Conservation (phyloP, 768 basidiomycete species). For the Paxillus rubicundulus region DNA sequence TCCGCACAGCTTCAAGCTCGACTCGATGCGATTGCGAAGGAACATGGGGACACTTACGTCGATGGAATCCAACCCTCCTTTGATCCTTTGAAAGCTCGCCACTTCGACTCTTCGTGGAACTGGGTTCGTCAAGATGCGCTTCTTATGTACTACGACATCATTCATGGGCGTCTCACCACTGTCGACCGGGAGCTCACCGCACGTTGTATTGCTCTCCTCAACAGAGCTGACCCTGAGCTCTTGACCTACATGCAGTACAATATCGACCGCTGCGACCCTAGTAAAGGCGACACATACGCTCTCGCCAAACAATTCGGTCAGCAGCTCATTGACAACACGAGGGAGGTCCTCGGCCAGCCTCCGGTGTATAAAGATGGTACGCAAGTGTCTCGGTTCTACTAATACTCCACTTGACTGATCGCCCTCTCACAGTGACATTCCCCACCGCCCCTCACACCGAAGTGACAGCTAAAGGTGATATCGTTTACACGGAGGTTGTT, state of each 20-base stretch:
- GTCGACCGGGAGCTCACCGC: conserved; percentile 97
- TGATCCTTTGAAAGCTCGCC: conserved; percentile 93
- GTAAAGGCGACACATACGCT: conserved; percentile 85
- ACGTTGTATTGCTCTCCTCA: conserved; percentile 95
- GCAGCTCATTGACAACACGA: conserved; percentile 90
- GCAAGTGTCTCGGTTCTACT: conserved; percentile 25
- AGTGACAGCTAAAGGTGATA: conserved; percentile 90
- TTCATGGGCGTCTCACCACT: conserved; percentile 90
- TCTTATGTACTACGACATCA: conserved; percentile 97
- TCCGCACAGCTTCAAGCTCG: conserved; percentile 71
- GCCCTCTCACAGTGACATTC: conserved; percentile 74
- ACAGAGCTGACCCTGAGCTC: conserved; percentile 92
- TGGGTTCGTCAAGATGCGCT: conserved; percentile 98
- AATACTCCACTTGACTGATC: not conserved
- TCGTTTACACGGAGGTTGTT: conserved; percentile 91
- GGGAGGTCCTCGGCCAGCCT: conserved; percentile 76
- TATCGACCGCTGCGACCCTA: conserved; percentile 79
- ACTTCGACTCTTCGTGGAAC: conserved; percentile 99
- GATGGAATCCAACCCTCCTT: conserved; percentile 95
- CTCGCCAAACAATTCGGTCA: conserved; percentile 98
- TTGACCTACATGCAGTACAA: conserved; percentile 95
- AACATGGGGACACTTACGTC: conserved; percentile 92
- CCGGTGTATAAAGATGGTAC: conserved; percentile 94
- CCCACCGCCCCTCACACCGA: conserved; percentile 96
- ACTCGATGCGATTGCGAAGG: conserved; percentile 83